Base-by-base conservation (phyloP, 2,329 filamentous ascomycete species). In the Aspergillaceae sp. region DNA sequence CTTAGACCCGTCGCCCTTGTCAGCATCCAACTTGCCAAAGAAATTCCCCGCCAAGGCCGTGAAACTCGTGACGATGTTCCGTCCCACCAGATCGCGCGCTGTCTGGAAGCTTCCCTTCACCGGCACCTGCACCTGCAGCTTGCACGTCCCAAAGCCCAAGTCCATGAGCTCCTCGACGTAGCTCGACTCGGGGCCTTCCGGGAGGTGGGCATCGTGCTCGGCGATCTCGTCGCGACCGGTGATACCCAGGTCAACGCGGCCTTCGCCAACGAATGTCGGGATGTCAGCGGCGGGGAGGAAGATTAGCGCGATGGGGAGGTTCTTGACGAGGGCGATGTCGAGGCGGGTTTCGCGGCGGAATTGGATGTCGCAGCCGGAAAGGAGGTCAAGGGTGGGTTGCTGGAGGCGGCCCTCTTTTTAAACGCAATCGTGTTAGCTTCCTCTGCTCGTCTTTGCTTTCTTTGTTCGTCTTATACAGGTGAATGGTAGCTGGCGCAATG, bases 251-350 rank as follows among this genome's bases (percentile, higher is more conserved):
- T 95, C 90, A 41, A 95, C 88, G 51, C 84, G 84, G 48, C 92
- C 92, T 71, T 97, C 90, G 47, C 91, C 91, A 41, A 98, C 90
- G 63, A 97, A 97, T 35, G 89, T 95, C 4, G 92, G 92, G 63
- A 98, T 98, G 66, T 98, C 92, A 56, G 89, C 90, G 34, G 91
- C 92, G 29, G 92, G 92, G 28, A 98, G 85, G 75, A 98, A 98
- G 63, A 98, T 83, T 50, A 98, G 86, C 10, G 92, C 92, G 59
- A 98, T 88, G 33, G 87, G 87, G 29, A 92, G 82, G 72, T 98
- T 98, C 76, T 96, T 94, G 64, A 97, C 92, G 28, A 98, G 83
- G 10, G 92, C 92, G 63, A 98, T 96, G 68, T 98, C 92, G 60
- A 97, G 86, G 48, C 92, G 85, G 66, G 86, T 89, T 74, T 96